These are phyloP conservation scores for Nephelium lappaceum DNA, from an alignment of 345 rosid species.

Conservation along the genomic window DNA sequence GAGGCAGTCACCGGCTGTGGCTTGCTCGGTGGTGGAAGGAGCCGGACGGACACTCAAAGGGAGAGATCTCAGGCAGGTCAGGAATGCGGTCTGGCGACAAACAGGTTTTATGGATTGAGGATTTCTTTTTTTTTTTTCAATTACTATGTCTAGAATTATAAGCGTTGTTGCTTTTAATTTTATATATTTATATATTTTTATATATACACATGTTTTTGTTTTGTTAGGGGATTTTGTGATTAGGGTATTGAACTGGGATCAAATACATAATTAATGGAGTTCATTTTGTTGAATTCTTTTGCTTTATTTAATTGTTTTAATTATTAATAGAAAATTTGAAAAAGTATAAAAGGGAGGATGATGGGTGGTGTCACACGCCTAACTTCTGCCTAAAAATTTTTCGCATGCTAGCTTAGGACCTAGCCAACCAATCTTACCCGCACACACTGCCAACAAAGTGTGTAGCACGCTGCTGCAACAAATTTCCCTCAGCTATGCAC, in stretches of 20 bases:
- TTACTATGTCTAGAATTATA: background rate
- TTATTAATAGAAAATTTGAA: background rate
- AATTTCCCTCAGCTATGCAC: too few species aligned
- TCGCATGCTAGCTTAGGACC: too few species aligned
- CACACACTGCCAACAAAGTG: too few species aligned
- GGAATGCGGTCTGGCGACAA: conserved; percentile 76
- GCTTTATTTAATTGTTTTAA: background rate
- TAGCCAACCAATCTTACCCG: too few species aligned
- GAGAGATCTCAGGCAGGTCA: conserved; percentile 83
- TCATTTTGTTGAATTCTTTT: background rate
- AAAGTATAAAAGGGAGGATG: too few species aligned
- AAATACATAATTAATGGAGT: background rate
- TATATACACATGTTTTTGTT: background rate
- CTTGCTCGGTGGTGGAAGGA: conserved; percentile 86
- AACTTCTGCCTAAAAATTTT: too few species aligned
- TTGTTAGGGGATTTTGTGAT: background rate
- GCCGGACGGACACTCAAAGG: conserved; percentile 91
- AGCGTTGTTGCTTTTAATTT: background rate
- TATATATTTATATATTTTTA: too few species aligned
- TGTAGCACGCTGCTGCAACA: too few species aligned
- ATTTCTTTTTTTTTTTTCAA: background rate
- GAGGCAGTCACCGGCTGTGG: conserved; percentile 54
- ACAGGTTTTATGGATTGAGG: conserved; percentile 82
- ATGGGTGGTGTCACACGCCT: too few species aligned
- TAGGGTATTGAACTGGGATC: background rate